A percentile compares a stretch with the other conserved stretches of the same genome.
Evolutionary conservation across 139 green algal genomes (phyloP).

Genomic region (Picochlorum sp.): DNA sequence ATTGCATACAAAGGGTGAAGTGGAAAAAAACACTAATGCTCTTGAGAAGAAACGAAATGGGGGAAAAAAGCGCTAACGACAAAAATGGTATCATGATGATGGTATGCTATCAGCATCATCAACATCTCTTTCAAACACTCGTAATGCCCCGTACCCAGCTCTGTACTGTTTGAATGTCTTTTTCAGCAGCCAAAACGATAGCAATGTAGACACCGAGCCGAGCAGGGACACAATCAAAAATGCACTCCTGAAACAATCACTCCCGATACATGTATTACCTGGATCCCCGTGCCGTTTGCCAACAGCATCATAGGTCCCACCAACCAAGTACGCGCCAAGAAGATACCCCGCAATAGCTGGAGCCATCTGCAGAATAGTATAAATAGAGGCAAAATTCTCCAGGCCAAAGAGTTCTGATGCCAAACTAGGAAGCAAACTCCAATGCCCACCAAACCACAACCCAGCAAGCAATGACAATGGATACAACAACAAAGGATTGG

Average conservation of each 20-base stretch:
- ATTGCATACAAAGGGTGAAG: too few relatives aligned
- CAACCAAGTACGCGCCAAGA: conserved; percentile 35
- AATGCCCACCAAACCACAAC: conserved; percentile 66
- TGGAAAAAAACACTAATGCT: too few relatives aligned
- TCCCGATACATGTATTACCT: conserved; percentile 25
- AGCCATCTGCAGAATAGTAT: conserved; percentile 32
- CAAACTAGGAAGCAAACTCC: conserved; percentile 65
- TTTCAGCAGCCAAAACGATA: conserved; percentile 5
- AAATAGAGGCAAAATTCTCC: conserved; percentile 39
- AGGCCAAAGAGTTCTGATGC: conserved; percentile 43
- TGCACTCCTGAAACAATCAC: conserved; percentile 30
- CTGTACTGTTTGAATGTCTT: conserved; percentile 12
- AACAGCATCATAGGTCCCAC: conserved; percentile 34
- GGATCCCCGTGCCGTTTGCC: conserved; percentile 6
- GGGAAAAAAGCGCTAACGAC: too few relatives aligned
- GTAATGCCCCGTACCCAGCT: conserved; percentile 3
- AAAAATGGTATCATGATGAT: not conserved
- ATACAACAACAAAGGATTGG: conserved; percentile 29
- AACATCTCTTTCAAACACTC: conserved; percentile 7
- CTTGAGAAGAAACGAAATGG: too few relatives aligned
- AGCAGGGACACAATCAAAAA: conserved; percentile 30
- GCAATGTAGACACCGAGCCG: not conserved
- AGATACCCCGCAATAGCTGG: conserved; percentile 31
- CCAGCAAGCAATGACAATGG: conserved; percentile 42
- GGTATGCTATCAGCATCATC: not conserved